These are phyloP conservation scores for Clitopilus passeckerianus DNA, from an alignment of 768 basidiomycete species.

Conservation along the genomic window DNA sequence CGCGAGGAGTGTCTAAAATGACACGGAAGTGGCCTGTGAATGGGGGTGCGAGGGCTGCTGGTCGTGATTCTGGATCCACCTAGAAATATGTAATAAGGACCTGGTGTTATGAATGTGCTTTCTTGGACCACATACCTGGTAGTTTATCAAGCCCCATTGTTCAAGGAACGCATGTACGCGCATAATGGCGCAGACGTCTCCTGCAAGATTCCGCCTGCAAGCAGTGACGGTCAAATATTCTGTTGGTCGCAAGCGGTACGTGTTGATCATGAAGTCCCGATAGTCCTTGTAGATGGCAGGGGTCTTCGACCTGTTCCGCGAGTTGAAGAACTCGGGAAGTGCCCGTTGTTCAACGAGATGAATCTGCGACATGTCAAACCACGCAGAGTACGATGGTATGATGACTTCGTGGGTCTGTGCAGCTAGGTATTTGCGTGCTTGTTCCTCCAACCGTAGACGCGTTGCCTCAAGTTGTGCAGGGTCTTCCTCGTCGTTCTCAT, in stretches of 20 bases:
- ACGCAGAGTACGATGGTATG: slow-evolving; percentile 94
- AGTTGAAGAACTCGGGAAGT: slow-evolving; percentile 97
- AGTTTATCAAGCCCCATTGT: slow-evolving; percentile 99
- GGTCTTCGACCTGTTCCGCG: slow-evolving; percentile 90
- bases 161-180: slow-evolving; percentile 98
- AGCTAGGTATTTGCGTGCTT: slow-evolving; percentile 90
- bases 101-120: neutral
- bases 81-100: slow-evolving; percentile 24
- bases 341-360: slow-evolving; percentile 89
- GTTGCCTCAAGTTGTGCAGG: slow-evolving; percentile 80
- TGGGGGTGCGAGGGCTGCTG: slow-evolving; percentile 90
- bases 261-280: slow-evolving; percentile 99
- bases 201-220: slow-evolving; percentile 91
- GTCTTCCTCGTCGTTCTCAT: slow-evolving; percentile 84
- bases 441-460: slow-evolving; percentile 74
- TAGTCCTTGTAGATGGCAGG: slow-evolving; percentile 99
- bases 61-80: slow-evolving; percentile 97
- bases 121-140: slow-evolving; percentile 62
- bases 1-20: slow-evolving; percentile 93
- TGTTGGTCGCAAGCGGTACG: slow-evolving; percentile 87
- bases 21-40: slow-evolving; percentile 99
- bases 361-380: slow-evolving; percentile 96
- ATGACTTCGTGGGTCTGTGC: slow-evolving; percentile 97
- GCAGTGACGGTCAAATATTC: slow-evolving; percentile 98
- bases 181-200: slow-evolving; percentile 98